Evolutionary conservation across 2,329 filamentous ascomycete species (phyloP).

Genomic region (Microascus cirrosus): DNA sequence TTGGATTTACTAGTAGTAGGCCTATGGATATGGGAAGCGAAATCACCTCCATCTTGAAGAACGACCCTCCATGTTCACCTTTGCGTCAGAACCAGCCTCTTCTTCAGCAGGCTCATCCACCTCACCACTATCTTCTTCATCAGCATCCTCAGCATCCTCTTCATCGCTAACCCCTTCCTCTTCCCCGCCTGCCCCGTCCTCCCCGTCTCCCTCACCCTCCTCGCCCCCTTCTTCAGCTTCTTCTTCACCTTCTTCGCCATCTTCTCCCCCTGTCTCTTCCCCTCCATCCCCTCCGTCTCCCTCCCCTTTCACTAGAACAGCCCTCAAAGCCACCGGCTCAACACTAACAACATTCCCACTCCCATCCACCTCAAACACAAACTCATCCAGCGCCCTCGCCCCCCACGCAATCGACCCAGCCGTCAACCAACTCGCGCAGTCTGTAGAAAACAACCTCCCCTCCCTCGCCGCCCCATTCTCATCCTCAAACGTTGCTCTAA

Average conservation of each 20-base stretch:
- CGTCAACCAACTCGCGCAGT: slow-evolving; percentile 6
- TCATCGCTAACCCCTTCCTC: too few species aligned
- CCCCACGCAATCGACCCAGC: background rate
- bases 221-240: slow-evolving; percentile 5
- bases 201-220: background rate
- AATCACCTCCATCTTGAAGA: too few species aligned
- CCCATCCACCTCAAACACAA: slow-evolving; percentile 2
- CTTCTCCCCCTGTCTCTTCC: background rate
- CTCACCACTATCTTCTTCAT: background rate
- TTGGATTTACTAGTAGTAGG: too few species aligned
- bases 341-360: slow-evolving; percentile 2
- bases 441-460: slow-evolving; percentile 3
- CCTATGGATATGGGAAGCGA: too few species aligned
- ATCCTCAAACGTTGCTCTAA: slow-evolving; percentile 3
- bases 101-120: background rate
- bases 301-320: background rate
- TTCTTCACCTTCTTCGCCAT: slow-evolving; percentile 5
- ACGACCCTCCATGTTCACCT: too few species aligned
- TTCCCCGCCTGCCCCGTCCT: background rate
- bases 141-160: background rate
- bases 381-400: slow-evolving; percentile 2
- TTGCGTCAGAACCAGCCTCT: too few species aligned
- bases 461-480: background rate
- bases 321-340: slow-evolving; percentile 5
- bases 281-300: background rate